Evolutionary conservation across 73 alveolate genomes (phyloP).

Genomic region (Paramecium sonneborni): DNA sequence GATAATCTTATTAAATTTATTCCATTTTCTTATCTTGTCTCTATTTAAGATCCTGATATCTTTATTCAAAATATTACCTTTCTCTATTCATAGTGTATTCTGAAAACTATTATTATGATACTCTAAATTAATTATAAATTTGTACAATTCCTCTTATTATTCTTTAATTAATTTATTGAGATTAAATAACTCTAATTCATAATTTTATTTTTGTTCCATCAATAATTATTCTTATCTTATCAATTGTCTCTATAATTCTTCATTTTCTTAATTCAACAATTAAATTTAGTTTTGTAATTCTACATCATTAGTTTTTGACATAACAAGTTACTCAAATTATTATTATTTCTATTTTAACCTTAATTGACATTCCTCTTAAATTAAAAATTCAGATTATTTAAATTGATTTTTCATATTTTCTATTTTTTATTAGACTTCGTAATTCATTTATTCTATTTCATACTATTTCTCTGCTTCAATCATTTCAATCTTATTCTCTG

Average conservation of each 20-base stretch:
- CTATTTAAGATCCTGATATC: neutral
- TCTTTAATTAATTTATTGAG: neutral
- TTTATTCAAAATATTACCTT: neutral
- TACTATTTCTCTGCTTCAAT: neutral
- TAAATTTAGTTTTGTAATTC: neutral
- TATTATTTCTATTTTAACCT: neutral
- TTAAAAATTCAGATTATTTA: neutral
- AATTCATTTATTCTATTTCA: neutral
- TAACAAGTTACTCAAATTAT: neutral
- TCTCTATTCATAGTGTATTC: neutral
- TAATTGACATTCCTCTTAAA: neutral
- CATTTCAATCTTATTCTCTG: neutral
- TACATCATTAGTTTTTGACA: neutral
- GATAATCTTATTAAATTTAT: neutral
- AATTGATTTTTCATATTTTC: neutral
- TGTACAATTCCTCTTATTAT: constrained; percentile 31
- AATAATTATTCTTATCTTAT: neutral
- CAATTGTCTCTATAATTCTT: neutral
- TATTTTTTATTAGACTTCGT: neutral
- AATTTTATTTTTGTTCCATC: neutral
- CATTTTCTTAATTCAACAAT: neutral
- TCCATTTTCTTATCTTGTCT: neutral
- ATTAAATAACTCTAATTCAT: neutral
- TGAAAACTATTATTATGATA: neutral
- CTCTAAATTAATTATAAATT: neutral